A percentile compares a stretch with the other conserved stretches of the same genome.
These are phyloP conservation scores for Tanacetum coccineum DNA, from an alignment of 129 eudicot genomes.

Conservation along the genomic window DNA sequence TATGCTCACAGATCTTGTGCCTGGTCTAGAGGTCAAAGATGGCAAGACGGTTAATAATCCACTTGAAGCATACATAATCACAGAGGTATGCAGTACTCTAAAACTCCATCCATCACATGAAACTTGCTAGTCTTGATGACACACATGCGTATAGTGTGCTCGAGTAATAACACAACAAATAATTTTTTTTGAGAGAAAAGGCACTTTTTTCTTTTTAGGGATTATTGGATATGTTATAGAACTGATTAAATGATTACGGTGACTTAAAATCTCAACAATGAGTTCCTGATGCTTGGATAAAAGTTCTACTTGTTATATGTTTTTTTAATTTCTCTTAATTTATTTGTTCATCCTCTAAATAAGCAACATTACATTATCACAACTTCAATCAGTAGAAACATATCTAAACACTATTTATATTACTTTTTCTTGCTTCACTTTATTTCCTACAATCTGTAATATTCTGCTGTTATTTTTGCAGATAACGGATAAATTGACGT, in stretches of 20 bases:
- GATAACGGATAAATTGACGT: constrained; percentile 53
- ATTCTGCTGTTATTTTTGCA: constrained; percentile 22
- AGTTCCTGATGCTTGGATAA: neutral
- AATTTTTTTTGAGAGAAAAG: too few species aligned
- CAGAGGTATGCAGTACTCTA: constrained; percentile 47
- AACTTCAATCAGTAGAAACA: too few species aligned
- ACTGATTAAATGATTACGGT: neutral
- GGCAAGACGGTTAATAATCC: constrained; percentile 75
- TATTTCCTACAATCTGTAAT: constrained; percentile 5
- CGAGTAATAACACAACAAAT: neutral
- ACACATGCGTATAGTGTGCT: neutral
- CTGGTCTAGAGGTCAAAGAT: constrained; percentile 69
- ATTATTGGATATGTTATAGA: too few species aligned
- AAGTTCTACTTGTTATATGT: neutral
- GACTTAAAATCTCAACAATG: neutral
- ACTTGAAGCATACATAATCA: constrained; percentile 67
- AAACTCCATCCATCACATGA: neutral
- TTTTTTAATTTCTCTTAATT: neutral
- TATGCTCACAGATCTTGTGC: constrained; percentile 55
- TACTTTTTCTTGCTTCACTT: neutral
- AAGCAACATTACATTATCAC: neutral
- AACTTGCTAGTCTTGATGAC: neutral
- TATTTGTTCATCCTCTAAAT: neutral
- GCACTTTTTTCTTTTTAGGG: too few species aligned
- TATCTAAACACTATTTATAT: neutral